These are phyloP conservation scores for Penicillium cosmopolitanum DNA, from an alignment of 495 filamentous ascomycete species.

Conservation along the genomic window DNA sequence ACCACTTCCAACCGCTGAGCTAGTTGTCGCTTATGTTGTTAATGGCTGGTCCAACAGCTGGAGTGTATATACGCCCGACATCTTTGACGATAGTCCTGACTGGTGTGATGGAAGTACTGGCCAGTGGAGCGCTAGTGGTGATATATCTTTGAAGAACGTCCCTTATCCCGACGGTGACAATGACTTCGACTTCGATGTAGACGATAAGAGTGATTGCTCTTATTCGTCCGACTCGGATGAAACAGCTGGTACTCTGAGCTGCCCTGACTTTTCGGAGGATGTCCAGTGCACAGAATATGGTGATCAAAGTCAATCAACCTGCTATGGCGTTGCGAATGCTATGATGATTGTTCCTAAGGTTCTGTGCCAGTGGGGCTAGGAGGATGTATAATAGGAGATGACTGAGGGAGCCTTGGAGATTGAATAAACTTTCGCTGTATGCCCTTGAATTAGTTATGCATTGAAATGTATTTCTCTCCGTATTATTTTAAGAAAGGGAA, in stretches of 20 bases:
- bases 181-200: conserved; percentile 1
- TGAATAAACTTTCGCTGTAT: not conserved
- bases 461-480: not conserved
- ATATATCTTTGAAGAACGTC: conserved; percentile 6
- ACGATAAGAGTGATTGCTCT: not conserved
- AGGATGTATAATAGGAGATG: not conserved
- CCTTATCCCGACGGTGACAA: conserved; percentile 3
- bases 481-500: not conserved
- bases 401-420: not conserved
- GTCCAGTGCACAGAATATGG: not conserved
- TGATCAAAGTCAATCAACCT: not conserved
- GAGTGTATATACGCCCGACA: conserved; percentile 1
- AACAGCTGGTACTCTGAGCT: conserved; percentile 3
- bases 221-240: conserved; percentile 9
- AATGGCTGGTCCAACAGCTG: not conserved
- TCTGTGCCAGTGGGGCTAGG: not conserved
- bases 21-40: conserved; percentile 2
- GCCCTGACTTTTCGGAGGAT: conserved; percentile 6
- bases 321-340: not conserved
- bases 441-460: not conserved
- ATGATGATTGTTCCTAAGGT: conserved; percentile 7
- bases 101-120: not conserved
- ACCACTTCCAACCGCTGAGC: not conserved
- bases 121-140: not conserved
- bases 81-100: not conserved